Conservation (phyloP, 2,329 filamentous ascomycete genomes). For the Sclerotinia minor region DNA sequence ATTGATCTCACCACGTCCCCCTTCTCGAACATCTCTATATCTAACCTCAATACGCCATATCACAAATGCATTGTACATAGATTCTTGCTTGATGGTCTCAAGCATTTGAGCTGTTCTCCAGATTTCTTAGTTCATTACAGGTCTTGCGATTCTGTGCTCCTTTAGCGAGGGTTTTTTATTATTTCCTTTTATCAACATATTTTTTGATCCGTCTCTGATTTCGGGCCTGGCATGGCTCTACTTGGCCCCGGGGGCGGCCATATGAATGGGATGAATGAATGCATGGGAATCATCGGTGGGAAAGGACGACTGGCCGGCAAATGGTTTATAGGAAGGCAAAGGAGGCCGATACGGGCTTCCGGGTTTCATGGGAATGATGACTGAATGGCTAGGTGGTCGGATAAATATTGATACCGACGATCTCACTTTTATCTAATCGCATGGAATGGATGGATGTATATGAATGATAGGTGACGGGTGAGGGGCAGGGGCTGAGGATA, state of each 20-base stretch:
- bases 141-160: slow-evolving; percentile 2
- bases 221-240: not conserved
- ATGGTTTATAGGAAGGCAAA: slow-evolving; percentile 7
- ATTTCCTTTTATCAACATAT: slow-evolving; percentile 4
- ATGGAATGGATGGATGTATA: slow-evolving; percentile 11
- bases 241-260: not conserved
- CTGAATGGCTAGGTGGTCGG: not conserved
- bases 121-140: slow-evolving; percentile 4
- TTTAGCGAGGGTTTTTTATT: slow-evolving; percentile 8
- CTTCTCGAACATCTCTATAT: not conserved
- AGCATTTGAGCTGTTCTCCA: slow-evolving; percentile 9
- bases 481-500: not conserved
- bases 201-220: slow-evolving; percentile 1
- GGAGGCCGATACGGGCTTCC: not conserved
- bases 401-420: not conserved
- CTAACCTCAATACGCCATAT: not conserved
- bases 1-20: no score
- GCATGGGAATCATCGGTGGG: slow-evolving; percentile 10
- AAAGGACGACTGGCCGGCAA: not conserved
- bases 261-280: not conserved
- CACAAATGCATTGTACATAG: slow-evolving; percentile 13
- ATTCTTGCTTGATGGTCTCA: not conserved
- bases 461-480: not conserved
- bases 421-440: slow-evolving; percentile 6
- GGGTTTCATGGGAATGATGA: not conserved